Evolutionary conservation across 176 grass and related monocot species (phyloP), one percentile per base, ranked within the genome.

Genomic region (Avena atlantica): DNA sequence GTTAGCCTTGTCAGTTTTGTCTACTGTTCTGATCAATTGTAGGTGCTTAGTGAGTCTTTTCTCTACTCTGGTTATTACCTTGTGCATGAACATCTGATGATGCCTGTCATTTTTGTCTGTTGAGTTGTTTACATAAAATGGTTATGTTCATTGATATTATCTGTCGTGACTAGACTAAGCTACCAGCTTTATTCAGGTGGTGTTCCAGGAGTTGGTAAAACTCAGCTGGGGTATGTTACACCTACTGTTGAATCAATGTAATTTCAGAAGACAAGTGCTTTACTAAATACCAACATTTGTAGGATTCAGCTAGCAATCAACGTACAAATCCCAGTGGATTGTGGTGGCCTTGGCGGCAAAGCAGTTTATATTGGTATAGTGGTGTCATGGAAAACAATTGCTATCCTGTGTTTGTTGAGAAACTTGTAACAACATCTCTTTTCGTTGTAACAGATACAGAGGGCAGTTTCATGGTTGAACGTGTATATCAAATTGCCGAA

Each of bases 221-320:
- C 97, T 91, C 97, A 98, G 87, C 58, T 98, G 49, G 94, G 96
- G 96, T 96, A 96, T 84, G 90, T 64, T 72, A 8, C 58, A 66
- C 12, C 44, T 89, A 60, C 24, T 78, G 8, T 53, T 53, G 56
- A 72, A 57, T 63, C 25, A 76, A 69, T 63, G 31, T 64, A 81
- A 81, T 16, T 62, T 45, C 29, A n/a, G 12, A 45, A 64, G 79
- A 83, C 62, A 49, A 84, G 29, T 47, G 36, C 63, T 20, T 2
- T 84, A 57, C 53, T 86, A 76, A 89, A 69, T 85, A 74, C 50
- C 19, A 40, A 66, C 71, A 62, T 84, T 88, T 88, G 56, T 86
- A 95, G 90, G 83, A 98, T 98, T 86, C 97, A 96, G 78, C 92
- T 98, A 87, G 93, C 93, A 85, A 79, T 98, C 74, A 98, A 98